Conservation (phyloP, 306 rosid genomes). For the Dalbergia cultrata region DNA sequence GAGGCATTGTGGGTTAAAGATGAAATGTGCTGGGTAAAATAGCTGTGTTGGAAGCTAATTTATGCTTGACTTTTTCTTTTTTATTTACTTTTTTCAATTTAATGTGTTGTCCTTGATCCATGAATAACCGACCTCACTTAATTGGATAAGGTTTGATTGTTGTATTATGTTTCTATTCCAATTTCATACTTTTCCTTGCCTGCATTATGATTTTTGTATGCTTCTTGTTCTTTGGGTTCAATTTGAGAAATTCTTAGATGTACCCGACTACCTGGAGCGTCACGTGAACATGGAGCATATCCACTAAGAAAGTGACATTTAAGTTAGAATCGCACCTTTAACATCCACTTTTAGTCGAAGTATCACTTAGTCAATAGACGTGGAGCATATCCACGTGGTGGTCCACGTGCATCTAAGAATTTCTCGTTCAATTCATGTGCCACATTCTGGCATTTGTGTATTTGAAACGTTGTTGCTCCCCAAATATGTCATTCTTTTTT, state of each 20-base stretch:
- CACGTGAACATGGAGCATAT: too few relatives aligned
- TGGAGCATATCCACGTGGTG: too few relatives aligned
- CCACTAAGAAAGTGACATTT: too few relatives aligned
- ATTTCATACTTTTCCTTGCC: conserved; percentile 5
- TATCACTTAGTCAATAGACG: too few relatives aligned
- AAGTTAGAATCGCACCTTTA: too few relatives aligned
- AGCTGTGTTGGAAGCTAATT: conserved; percentile 3
- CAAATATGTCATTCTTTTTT: not conserved
- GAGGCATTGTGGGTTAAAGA: conserved; percentile 43
- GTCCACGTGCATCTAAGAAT: too few relatives aligned
- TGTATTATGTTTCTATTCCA: not conserved
- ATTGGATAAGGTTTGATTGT: too few relatives aligned
- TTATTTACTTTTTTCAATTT: not conserved
- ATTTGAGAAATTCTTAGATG: too few relatives aligned
- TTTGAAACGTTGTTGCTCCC: conserved; percentile 3
- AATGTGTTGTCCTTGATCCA: too few relatives aligned
- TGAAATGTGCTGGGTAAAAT: conserved; percentile 19
- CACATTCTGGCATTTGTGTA: conserved; percentile 47
- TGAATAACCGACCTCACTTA: too few relatives aligned
- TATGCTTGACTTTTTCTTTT: not conserved
- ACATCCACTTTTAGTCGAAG: too few relatives aligned
- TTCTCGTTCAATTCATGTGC: conserved; percentile 30
- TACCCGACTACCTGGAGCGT: too few relatives aligned
- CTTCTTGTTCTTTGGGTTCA: not conserved
- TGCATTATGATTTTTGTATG: conserved; percentile 27